phyloP scores from a whole-genome alignment of 1,139 yeast genomes.

The Kodamaea sp. region DNA sequence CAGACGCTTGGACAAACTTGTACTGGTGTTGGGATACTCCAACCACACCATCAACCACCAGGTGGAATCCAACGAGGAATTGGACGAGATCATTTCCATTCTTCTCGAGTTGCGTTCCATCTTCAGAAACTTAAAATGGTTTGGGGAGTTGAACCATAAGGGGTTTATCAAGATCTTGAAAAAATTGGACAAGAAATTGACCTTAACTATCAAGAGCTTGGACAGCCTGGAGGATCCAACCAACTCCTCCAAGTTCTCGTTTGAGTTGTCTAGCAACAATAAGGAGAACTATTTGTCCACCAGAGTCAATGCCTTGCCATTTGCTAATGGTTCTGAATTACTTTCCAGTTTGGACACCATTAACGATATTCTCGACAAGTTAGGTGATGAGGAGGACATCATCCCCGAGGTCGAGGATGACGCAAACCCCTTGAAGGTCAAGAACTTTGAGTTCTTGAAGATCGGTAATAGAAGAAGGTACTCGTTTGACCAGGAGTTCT shows the following conservation, averaged over 20 bases:
- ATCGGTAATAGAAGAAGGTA: slow-evolving; percentile 19
- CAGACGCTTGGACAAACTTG: slow-evolving; percentile 59
- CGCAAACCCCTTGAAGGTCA: slow-evolving; percentile 1
- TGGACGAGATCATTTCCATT: slow-evolving; percentile 76
- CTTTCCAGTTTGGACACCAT: slow-evolving; percentile 55
- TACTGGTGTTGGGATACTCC: slow-evolving; percentile 32
- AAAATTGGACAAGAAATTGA: slow-evolving; percentile 81
- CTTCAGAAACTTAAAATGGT: slow-evolving; percentile 86
- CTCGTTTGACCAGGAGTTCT: slow-evolving; percentile 33
- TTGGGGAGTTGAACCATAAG: slow-evolving; percentile 86
- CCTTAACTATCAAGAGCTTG: slow-evolving; percentile 12
- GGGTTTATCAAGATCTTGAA: slow-evolving; percentile 89
- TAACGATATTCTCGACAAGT: slow-evolving; percentile 51
- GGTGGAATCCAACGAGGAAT: slow-evolving; percentile 56
- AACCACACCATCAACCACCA: slow-evolving; percentile 26
- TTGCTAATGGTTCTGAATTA: slow-evolving; percentile 69
- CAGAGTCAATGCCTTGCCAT: slow-evolving; percentile 73
- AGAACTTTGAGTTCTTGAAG: slow-evolving; percentile 15
- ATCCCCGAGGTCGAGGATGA: slow-evolving; percentile 11
- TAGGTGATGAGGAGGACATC: slow-evolving; percentile 26
- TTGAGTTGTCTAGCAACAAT: slow-evolving; percentile 54
- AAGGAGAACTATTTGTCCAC: slow-evolving; percentile 68
- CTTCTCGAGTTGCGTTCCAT: slow-evolving; percentile 76
- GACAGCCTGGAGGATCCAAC: slow-evolving; percentile 19
- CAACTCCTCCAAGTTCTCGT: slow-evolving; percentile 10